Percentiles rank a stretch among this genome's conserved stretches.
Evolutionary conservation across 768 basidiomycete genomes (phyloP).

Genomic region (Mrakia gelida): DNA sequence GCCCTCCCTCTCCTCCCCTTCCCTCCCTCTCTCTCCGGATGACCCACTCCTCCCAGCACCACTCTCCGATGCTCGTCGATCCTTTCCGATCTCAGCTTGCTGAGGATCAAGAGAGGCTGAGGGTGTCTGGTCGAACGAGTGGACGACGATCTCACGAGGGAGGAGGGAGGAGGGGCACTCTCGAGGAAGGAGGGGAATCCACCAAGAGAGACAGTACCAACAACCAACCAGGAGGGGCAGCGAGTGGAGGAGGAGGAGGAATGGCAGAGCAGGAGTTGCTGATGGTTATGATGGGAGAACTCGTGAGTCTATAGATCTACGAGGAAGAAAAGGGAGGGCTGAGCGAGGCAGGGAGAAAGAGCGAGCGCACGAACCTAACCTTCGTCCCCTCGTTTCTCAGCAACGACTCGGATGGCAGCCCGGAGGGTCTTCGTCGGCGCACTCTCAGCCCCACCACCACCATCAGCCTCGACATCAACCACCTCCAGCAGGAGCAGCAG

Average conservation of each 20-base stretch:
- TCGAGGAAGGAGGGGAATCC: neutral
- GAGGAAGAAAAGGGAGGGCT: neutral
- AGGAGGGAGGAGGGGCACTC: neutral
- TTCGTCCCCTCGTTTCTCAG: neutral
- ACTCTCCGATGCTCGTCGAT: neutral
- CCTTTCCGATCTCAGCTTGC: neutral
- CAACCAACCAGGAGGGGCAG: neutral
- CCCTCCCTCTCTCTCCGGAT: neutral
- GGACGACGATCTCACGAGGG: neutral
- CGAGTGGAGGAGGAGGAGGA: no score
- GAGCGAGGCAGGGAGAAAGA: no score
- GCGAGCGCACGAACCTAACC: neutral
- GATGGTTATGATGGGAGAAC: no score
- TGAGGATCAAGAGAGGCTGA: neutral
- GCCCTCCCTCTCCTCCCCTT: neutral
- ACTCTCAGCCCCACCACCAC: neutral
- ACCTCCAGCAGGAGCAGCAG: no score
- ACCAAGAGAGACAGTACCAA: neutral
- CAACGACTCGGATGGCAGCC: slow-evolving; percentile 14
- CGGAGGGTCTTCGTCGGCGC: neutral
- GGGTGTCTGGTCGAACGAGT: neutral
- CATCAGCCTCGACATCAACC: neutral
- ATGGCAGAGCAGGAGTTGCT: no score
- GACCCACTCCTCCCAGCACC: neutral
- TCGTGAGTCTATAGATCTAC: neutral